A percentile compares a stretch with the other conserved stretches of the same genome.
Evolutionary conservation across 371 early-diverging fungal genomes (phyloP).

Genomic region (Mucor irregularis): DNA sequence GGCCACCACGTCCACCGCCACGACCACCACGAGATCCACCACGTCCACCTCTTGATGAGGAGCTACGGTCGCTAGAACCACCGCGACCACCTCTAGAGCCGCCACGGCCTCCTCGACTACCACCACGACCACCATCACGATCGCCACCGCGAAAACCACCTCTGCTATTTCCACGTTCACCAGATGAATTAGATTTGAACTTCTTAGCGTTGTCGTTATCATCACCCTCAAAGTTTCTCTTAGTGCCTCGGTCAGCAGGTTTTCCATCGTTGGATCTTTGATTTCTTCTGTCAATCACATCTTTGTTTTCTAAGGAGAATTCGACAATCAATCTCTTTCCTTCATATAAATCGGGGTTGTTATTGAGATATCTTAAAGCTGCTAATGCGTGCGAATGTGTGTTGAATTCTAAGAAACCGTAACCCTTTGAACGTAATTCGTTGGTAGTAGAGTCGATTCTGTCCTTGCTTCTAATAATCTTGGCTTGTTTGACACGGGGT

Average conservation of each 20-base stretch:
- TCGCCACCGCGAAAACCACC: slow-evolving; percentile 39
- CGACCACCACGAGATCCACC: slow-evolving; percentile 34
- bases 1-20: slow-evolving; percentile 35
- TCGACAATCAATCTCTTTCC: slow-evolving; percentile 78
- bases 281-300: slow-evolving; percentile 62
- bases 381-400: slow-evolving; percentile 90
- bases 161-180: slow-evolving; percentile 4
- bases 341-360: slow-evolving; percentile 72
- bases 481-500: slow-evolving; percentile 76
- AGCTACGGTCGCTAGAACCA: slow-evolving; percentile 42
- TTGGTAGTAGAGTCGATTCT: slow-evolving; percentile 72
- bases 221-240: slow-evolving; percentile 10
- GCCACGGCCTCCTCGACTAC: slow-evolving; percentile 1
- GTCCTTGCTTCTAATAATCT: slow-evolving; percentile 80
- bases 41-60: slow-evolving; percentile 2
- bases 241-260: slow-evolving; percentile 24
- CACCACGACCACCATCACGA: slow-evolving; percentile 29
- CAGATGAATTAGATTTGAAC: too few relatives aligned
- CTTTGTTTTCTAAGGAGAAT: slow-evolving; percentile 90
- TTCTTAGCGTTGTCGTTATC: not conserved
- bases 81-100: slow-evolving; percentile 1
- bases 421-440: slow-evolving; percentile 80
- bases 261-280: slow-evolving; percentile 21
- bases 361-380: slow-evolving; percentile 89
- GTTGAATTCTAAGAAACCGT: slow-evolving; percentile 89